These are phyloP conservation scores for Geotrichum armillariae DNA, from an alignment of 1,139 yeast species.

Conservation along the genomic window DNA sequence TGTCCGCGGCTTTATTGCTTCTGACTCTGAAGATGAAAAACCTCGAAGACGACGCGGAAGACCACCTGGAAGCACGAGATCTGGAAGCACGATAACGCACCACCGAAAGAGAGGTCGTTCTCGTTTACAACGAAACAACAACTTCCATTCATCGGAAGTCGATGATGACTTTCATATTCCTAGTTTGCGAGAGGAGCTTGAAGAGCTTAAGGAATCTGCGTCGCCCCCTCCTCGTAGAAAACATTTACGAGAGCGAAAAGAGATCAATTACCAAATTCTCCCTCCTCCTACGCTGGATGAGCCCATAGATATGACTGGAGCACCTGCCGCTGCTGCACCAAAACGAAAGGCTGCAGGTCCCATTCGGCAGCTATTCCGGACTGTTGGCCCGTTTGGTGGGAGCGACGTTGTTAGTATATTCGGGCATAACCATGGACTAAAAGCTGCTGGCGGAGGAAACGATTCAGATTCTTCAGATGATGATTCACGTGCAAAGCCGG, in stretches of 20 bases:
- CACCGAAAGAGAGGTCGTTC: background rate
- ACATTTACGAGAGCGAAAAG: slow-evolving; percentile 74
- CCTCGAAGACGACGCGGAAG: background rate
- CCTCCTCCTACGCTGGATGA: slow-evolving; percentile 64
- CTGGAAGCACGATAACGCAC: no score
- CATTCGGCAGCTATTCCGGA: slow-evolving; percentile 33
- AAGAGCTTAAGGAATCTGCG: slow-evolving; percentile 50
- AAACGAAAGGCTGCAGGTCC: slow-evolving; percentile 30
- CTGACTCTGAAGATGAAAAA: slow-evolving; percentile 26
- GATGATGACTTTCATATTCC: slow-evolving; percentile 36
- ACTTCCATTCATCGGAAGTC: slow-evolving; percentile 31
- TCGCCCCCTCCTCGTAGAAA: slow-evolving; percentile 55
- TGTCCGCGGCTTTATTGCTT: slow-evolving; percentile 21
- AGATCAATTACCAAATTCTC: slow-evolving; percentile 80
- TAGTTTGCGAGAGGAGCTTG: slow-evolving; percentile 46
- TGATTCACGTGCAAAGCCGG: slow-evolving; percentile 30
- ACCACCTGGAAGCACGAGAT: background rate
- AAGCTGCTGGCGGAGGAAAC: slow-evolving; percentile 56
- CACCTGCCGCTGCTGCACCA: slow-evolving; percentile 32
- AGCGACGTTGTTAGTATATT: slow-evolving; percentile 96
- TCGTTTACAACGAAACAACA: background rate
- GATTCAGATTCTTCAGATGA: slow-evolving; percentile 74
- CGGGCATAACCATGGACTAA: slow-evolving; percentile 63
- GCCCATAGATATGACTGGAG: slow-evolving; percentile 37
- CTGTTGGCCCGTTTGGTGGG: slow-evolving; percentile 41